These are phyloP conservation scores for Protostelium mycophagum DNA, from an alignment of 78 protist genomes.

Conservation along the genomic window DNA sequence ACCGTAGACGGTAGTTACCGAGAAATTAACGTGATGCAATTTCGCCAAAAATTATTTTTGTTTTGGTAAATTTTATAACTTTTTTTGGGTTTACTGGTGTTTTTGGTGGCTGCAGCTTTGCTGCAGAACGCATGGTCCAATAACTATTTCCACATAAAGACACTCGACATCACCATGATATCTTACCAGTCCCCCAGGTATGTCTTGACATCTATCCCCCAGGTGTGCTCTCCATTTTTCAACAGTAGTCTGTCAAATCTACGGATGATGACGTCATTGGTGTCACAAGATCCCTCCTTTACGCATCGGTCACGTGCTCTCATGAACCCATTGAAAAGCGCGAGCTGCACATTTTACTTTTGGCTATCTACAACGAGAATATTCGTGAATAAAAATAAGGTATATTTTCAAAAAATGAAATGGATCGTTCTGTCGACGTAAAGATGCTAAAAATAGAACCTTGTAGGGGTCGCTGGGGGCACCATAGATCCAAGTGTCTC, in stretches of 20 bases:
- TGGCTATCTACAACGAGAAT: no score
- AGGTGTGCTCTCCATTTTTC: neutral
- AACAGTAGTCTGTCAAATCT: neutral
- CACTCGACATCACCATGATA: no score
- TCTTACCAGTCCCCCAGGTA: neutral
- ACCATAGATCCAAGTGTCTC: neutral
- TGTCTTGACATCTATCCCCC: neutral
- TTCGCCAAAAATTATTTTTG: no score
- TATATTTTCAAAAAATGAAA: no score
- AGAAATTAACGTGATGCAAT: no score
- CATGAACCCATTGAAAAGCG: neutral
- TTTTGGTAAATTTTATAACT: no score
- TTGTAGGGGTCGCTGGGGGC: neutral
- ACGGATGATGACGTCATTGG: neutral
- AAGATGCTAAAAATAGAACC: neutral
- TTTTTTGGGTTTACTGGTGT: no score
- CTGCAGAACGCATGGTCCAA: no score
- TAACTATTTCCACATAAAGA: no score
- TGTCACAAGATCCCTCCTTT: neutral
- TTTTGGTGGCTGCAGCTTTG: no score
- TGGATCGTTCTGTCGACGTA: neutral
- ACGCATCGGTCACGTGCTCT: neutral
- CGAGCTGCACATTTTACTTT: neutral
- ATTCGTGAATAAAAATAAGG: no score
- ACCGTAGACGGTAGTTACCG: no score